These are phyloP conservation scores for Starmerella potacharoeniae DNA, from an alignment of 805 yeast species.

Conservation along the genomic window DNA sequence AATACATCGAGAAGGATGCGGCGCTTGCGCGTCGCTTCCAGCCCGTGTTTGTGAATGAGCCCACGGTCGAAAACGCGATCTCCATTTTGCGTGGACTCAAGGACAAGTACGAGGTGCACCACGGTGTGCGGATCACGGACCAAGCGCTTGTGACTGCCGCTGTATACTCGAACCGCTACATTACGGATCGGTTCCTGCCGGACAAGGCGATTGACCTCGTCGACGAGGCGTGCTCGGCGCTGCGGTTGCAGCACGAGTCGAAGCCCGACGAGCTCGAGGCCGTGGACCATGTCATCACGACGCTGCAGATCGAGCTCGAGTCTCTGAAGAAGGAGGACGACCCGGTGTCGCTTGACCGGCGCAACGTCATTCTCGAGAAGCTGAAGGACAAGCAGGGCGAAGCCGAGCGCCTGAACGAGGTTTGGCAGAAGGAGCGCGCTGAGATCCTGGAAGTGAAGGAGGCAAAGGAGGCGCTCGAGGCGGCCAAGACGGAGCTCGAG, in stretches of 20 bases:
- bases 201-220: conserved; percentile 95
- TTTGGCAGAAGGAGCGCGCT: conserved; percentile 77
- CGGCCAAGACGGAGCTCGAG: conserved; percentile 72
- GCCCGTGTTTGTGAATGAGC: conserved; percentile 76
- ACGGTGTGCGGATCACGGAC: conserved; percentile 90
- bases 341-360: conserved; percentile 66
- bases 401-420: conserved; percentile 54
- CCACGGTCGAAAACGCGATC: conserved; percentile 81
- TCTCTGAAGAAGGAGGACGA: conserved; percentile 89
- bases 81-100: conserved; percentile 86
- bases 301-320: conserved; percentile 88
- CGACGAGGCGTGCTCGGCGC: conserved; percentile 94
- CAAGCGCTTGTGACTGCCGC: conserved; percentile 92
- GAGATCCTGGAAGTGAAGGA: conserved; percentile 66
- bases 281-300: conserved; percentile 80
- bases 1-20: conserved; percentile 91
- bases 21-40: conserved; percentile 92
- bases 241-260: conserved; percentile 89
- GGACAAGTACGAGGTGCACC: conserved; percentile 92
- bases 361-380: conserved; percentile 58
- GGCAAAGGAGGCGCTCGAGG: conserved; percentile 74
- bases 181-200: conserved; percentile 82
- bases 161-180: conserved; percentile 75
- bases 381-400: conserved; percentile 54
- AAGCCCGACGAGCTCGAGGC: conserved; percentile 91